Conservation (phyloP, 257 asterid genomes). For the Przewalskia tangutica region DNA sequence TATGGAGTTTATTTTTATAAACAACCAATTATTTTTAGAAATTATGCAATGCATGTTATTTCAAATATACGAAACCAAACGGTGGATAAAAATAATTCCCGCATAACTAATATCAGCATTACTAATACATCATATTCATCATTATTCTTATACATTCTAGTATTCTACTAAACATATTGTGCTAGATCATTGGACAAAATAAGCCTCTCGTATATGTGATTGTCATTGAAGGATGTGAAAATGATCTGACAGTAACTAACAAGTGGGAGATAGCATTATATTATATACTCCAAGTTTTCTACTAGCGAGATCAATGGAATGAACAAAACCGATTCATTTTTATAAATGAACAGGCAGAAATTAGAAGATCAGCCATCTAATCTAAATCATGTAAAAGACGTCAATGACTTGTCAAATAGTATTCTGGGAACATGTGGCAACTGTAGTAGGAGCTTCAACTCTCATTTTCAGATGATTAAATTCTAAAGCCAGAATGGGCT, state of each 20-base stretch:
- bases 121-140: too few species aligned
- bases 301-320: not conserved
- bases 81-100: too few species aligned
- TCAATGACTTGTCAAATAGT: conserved; percentile 5
- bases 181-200: not conserved
- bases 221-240: not conserved
- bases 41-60: too few species aligned
- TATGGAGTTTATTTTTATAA: too few species aligned
- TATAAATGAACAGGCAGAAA: not conserved
- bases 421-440: conserved; percentile 14
- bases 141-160: too few species aligned
- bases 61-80: too few species aligned
- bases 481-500: conserved; percentile 74
- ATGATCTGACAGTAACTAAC: not conserved
- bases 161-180: not conserved
- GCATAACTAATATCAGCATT: too few species aligned
- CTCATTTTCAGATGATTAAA: conserved; percentile 61
- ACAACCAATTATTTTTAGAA: too few species aligned
- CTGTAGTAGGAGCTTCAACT: conserved; percentile 72
- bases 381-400: not conserved
- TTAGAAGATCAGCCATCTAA: not conserved
- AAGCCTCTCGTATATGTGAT: not conserved
- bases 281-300: not conserved
- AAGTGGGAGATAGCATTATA: not conserved
- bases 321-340: not conserved